phyloP scores from a whole-genome alignment of 1,284 basidiomycete genomes.

The Amylostereum chailletii region DNA sequence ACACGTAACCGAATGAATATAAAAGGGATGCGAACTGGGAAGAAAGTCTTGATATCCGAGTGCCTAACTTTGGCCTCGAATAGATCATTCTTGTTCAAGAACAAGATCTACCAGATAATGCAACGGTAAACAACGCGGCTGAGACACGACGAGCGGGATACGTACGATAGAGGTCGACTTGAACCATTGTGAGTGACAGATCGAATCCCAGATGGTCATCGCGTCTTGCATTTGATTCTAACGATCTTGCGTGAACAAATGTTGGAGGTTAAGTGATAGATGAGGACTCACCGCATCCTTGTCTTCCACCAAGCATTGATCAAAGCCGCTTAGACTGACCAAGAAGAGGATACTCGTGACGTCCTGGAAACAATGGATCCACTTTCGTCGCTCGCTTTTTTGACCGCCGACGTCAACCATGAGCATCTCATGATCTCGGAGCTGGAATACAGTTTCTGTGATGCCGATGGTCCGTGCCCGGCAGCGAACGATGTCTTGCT shows the following conservation, averaged over 20 bases:
- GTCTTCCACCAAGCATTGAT: constrained; percentile 91
- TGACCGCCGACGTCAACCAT: constrained; percentile 92
- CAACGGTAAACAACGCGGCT: background rate
- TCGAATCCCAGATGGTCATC: constrained; percentile 92
- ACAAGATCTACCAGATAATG: constrained; percentile 59
- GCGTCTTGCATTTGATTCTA: constrained; percentile 96
- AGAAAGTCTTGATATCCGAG: constrained; percentile 81
- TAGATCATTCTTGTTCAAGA: constrained; percentile 87
- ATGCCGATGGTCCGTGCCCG: constrained; percentile 89
- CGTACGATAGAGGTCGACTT: constrained; percentile 81
- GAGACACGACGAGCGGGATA: constrained; percentile 10
- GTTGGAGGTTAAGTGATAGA: background rate
- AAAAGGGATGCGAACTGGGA: constrained; percentile 49
- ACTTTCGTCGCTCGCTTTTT: constrained; percentile 83
- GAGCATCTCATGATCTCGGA: constrained; percentile 68
- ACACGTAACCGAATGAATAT: constrained; percentile 3
- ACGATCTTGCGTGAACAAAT: background rate
- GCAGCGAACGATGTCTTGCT: constrained; percentile 81
- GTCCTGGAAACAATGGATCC: constrained; percentile 83
- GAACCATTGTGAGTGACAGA: constrained; percentile 92
- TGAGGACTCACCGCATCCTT: constrained; percentile 65
- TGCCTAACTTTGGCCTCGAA: constrained; percentile 76
- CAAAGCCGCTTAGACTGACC: constrained; percentile 83
- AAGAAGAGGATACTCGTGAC: constrained; percentile 84
- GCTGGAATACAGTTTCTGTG: constrained; percentile 83